phyloP scores from a whole-genome alignment of 129 eudicot species.

The Arctium lappa region DNA sequence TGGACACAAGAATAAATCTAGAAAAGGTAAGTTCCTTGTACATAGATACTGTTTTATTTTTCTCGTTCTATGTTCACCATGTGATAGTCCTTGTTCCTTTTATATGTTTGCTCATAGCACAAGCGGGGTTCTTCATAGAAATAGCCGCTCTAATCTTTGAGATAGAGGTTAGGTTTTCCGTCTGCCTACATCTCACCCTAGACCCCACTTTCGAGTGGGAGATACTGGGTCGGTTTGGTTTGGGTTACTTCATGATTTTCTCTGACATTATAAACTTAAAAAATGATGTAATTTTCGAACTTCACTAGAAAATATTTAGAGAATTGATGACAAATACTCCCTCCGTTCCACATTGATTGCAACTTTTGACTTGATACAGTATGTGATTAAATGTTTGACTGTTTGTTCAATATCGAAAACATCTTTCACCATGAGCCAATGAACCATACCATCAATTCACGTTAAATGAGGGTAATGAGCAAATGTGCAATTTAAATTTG shows the following conservation, averaged over 20 bases:
- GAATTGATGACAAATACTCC: background rate
- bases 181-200: no score
- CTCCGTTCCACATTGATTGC: background rate
- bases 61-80: background rate
- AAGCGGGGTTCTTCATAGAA: no score
- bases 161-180: no score
- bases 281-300: background rate
- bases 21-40: slow-evolving; percentile 49
- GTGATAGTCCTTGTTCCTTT: background rate
- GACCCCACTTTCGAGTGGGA: no score
- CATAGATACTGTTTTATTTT: background rate
- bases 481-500: no score
- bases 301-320: background rate
- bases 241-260: background rate
- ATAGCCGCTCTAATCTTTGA: no score
- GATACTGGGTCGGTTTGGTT: no score
- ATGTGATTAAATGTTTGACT: background rate
- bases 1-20: slow-evolving; percentile 75
- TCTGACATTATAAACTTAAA: background rate
- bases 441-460: background rate
- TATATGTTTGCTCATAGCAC: no score
- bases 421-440: background rate
- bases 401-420: background rate
- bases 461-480: background rate
- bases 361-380: background rate